These are phyloP conservation scores for Piromyces sp. DNA, from an alignment of 192 early-diverging fungal species.

Conservation along the genomic window DNA sequence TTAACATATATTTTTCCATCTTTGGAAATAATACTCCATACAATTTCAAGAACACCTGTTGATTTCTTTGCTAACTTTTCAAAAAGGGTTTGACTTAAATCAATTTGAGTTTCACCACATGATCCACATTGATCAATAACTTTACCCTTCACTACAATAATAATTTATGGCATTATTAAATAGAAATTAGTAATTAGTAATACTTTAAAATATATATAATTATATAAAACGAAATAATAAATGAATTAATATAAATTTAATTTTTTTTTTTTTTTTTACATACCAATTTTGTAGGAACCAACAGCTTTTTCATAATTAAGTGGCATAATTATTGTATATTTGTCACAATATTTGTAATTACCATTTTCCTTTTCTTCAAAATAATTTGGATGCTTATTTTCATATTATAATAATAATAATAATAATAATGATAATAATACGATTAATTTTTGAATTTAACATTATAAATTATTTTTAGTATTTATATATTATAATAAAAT, in stretches of 20 bases:
- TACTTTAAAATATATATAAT: too few relatives aligned
- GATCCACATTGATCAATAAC: not conserved
- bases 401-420: too few relatives aligned
- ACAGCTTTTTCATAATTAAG: not conserved
- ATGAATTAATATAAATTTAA: too few relatives aligned
- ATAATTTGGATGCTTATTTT: not conserved
- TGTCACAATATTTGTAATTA: not conserved
- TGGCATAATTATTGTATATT: not conserved
- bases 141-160: not conserved
- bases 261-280: not conserved
- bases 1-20: not conserved
- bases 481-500: not conserved
- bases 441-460: too few relatives aligned
- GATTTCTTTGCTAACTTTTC: not conserved
- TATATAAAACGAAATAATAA: too few relatives aligned
- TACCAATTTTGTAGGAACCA: not conserved
- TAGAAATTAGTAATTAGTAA: too few relatives aligned
- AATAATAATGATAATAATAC: too few relatives aligned
- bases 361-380: not conserved
- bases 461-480: not conserved
- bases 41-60: not conserved
- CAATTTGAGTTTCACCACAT: not conserved
- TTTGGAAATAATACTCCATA: not conserved
- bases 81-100: not conserved
- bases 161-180: too few relatives aligned